Evolutionary conservation across 208 protist genomes (phyloP), one percentile per base, ranked within the genome.

Genomic region (Plasmodiophora brassicae): DNA sequence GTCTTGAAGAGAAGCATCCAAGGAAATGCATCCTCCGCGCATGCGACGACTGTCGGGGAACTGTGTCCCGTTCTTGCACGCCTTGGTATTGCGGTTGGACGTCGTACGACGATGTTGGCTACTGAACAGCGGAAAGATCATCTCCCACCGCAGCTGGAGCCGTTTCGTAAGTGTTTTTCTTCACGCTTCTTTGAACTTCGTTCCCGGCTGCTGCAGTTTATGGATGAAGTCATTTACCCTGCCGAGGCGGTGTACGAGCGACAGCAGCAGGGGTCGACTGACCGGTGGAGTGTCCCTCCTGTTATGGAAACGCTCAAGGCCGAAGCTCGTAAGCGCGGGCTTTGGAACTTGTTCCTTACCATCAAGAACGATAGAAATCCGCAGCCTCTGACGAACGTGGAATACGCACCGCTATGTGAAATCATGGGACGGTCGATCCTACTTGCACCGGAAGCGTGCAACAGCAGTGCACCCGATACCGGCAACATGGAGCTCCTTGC

Each of bases 291-390:
- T 0, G n/a, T 86, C 41, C 84, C 53, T 5, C 91, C 93, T 0
- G 45, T 93, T 0, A 72, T 95, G 28, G 92, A 96, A 72, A 50
- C 88, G 25, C 85, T 94, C 0, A 95, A 96, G 78, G n/a, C 28
- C 25, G 90, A 94, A n/a, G 88, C 88, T 45, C 57, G 93, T 85
- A 41, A 32, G n/a, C 41, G 44, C 0, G 94, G 93, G 28, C 89
- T 96, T 25, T 96, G 92, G 92, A 96, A 96, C 86, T 84, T 96
- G 28, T 96, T 96, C 84, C 84, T 95, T 44, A 5, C 45, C 46
- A 36, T 32, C 89, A n/a, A n/a, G n/a, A n/a, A n/a, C n/a, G n/a
- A n/a, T n/a, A n/a, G n/a, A n/a, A n/a, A n/a, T n/a, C 32, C 71
- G 57, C 0, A 44, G 28, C n/a, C 60, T 36, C 1, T 78, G 41